phyloP scores from a whole-genome alignment of 106 monocot genomes.

The Agapanthus africanus region DNA sequence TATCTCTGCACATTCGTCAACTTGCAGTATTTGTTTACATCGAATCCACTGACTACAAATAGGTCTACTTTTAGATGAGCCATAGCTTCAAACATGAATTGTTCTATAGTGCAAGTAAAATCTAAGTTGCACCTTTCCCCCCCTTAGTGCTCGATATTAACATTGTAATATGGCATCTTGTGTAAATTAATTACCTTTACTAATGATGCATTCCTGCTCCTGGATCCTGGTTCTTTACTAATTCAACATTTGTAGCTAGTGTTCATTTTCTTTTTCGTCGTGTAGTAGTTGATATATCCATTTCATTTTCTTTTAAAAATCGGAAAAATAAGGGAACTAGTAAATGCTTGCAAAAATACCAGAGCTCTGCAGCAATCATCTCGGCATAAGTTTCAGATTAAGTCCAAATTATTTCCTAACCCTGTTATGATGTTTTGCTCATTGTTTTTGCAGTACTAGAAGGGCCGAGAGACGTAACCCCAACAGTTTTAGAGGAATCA shows the following conservation, averaged over 20 bases:
- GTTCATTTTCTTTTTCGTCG: not conserved
- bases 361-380: not conserved
- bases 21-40: too few relatives aligned
- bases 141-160: too few relatives aligned
- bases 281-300: not conserved
- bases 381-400: not conserved
- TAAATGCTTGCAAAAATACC: not conserved
- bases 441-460: conserved; percentile 65
- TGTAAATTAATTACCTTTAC: not conserved
- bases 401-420: not conserved
- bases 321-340: not conserved
- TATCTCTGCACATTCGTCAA: too few relatives aligned
- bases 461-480: conserved; percentile 83
- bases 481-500: conserved; percentile 67
- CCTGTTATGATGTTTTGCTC: not conserved
- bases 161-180: not conserved
- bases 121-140: too few relatives aligned
- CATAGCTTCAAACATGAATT: too few relatives aligned
- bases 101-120: too few relatives aligned
- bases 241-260: not conserved
- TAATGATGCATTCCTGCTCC: too few relatives aligned
- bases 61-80: too few relatives aligned
- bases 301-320: not conserved
- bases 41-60: too few relatives aligned
- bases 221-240: too few relatives aligned